Conservation (phyloP, 352 stramenopile species). For the Phytophthora pseudosyringae region DNA sequence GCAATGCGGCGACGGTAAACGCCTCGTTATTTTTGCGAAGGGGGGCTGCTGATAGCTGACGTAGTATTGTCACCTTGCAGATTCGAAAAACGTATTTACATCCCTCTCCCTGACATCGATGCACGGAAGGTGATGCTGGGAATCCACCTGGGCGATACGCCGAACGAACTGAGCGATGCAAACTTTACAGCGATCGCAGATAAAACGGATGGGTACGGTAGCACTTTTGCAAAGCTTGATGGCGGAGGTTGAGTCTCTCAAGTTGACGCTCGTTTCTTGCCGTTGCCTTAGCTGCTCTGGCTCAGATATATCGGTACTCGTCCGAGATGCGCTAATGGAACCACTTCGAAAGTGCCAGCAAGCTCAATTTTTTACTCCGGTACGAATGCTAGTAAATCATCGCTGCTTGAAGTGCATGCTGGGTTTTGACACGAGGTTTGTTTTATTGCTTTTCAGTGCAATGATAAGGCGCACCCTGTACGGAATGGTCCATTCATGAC, state of each 20-base stretch:
- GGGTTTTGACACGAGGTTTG: not conserved
- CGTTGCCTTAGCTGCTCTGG: constrained; percentile 80
- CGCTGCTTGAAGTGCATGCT: not conserved
- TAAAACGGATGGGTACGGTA: constrained; percentile 91
- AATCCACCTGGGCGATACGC: constrained; percentile 98
- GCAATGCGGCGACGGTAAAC: constrained; percentile 94
- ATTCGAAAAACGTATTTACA: constrained; percentile 99
- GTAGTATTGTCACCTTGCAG: constrained; percentile 37
- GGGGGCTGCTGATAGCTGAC: constrained; percentile 3
- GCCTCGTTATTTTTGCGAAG: not conserved
- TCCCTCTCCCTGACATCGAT: constrained; percentile 95
- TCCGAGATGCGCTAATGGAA: constrained; percentile 98
- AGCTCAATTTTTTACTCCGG: constrained; percentile 92
- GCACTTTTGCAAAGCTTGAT: not conserved
- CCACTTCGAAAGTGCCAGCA: constrained; percentile 97
- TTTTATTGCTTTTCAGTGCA: constrained; percentile 53
- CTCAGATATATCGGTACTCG: constrained; percentile 97
- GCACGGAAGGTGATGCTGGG: constrained; percentile 96
- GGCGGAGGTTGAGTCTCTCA: not conserved
- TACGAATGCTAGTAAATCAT: constrained; percentile 35
- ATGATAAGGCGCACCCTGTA: constrained; percentile 71
- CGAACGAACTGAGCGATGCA: constrained; percentile 91
- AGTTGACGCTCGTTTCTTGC: constrained; percentile 10
- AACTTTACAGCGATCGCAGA: constrained; percentile 95
- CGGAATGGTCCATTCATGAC: constrained; percentile 78